These are phyloP conservation scores for Juncus effusus DNA, from an alignment of 176 grass and related monocot species.

Conservation along the genomic window DNA sequence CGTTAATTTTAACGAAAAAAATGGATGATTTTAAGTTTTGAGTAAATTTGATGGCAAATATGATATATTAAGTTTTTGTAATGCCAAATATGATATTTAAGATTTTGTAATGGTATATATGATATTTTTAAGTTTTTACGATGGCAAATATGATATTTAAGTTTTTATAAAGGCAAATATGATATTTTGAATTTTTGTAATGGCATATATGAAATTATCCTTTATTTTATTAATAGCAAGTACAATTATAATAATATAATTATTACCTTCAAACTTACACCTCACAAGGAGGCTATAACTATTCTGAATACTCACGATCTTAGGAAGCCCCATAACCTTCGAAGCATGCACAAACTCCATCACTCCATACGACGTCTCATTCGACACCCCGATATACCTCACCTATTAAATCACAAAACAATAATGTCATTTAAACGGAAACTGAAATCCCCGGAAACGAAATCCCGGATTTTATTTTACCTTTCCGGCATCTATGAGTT, in stretches of 20 bases:
- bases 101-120: too few species aligned
- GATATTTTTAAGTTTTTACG: too few species aligned
- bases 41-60: too few species aligned
- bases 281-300: constrained; percentile 70
- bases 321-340: constrained; percentile 54
- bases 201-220: too few species aligned
- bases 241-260: background rate
- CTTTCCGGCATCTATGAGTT: constrained; percentile 85
- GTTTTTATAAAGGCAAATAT: too few species aligned
- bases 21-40: too few species aligned
- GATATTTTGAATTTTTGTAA: too few species aligned
- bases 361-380: constrained; percentile 92
- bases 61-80: too few species aligned
- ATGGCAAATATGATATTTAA: too few species aligned
- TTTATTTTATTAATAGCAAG: too few species aligned
- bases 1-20: too few species aligned
- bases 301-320: constrained; percentile 93
- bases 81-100: too few species aligned
- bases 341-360: constrained; percentile 82
- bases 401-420: constrained; percentile 40
- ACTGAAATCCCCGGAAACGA: background rate
- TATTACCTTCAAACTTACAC: constrained; percentile 75
- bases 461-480: constrained; percentile 27
- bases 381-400: constrained; percentile 83
- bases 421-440: background rate